Evolutionary conservation across 1,139 yeast species (phyloP).

Genomic region (Blastobotrys illinoisensis): DNA sequence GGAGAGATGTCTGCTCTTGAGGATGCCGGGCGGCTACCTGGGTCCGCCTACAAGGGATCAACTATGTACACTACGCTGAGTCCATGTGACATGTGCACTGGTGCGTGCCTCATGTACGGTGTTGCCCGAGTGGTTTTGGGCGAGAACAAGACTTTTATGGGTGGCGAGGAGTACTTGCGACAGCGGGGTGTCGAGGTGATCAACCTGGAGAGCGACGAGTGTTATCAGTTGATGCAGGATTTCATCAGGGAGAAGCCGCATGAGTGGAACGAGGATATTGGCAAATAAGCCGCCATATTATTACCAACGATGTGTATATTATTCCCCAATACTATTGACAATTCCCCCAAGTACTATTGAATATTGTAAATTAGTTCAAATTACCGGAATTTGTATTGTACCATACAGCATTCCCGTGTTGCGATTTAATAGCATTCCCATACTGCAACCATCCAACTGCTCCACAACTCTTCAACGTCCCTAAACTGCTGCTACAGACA

Average conservation of each 20-base stretch:
- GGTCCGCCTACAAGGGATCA: conserved; percentile 50
- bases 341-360: no score
- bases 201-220: conserved; percentile 59
- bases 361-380: no score
- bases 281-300: no score
- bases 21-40: conserved; percentile 79
- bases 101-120: conserved; percentile 86
- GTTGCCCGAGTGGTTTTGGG: conserved; percentile 82
- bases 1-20: conserved; percentile 89
- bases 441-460: no score
- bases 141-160: conserved; percentile 73
- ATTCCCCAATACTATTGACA: no score
- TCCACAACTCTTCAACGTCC: no score
- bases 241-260: conserved; percentile 74
- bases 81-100: conserved; percentile 93
- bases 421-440: no score
- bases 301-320: no score
- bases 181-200: conserved; percentile 69
- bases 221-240: conserved; percentile 66
- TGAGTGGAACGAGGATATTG: conserved; percentile 90
- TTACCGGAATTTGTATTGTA: no score
- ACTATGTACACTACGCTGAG: conserved; percentile 83
- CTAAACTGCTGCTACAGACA: no score
- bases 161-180: conserved; percentile 67
- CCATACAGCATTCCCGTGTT: no score